Evolutionary conservation across 2,329 filamentous ascomycete species (phyloP).

Genomic region (Fusarium sarcochroum): DNA sequence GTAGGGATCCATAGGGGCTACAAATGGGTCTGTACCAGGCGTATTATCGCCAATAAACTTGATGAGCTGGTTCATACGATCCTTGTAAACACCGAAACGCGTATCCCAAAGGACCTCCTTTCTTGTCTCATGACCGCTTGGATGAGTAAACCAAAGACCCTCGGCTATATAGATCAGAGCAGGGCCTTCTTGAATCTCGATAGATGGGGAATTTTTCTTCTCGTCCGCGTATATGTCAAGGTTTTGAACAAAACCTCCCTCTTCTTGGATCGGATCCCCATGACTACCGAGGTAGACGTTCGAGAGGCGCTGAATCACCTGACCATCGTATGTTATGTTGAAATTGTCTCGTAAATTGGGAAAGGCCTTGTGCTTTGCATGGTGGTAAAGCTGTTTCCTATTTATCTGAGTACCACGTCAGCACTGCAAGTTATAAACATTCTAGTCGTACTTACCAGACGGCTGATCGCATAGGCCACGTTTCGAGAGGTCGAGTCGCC

Average conservation of each 20-base stretch:
- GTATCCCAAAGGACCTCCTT: neutral
- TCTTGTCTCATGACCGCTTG: neutral
- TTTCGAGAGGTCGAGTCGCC: constrained; percentile 72
- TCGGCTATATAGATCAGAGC: constrained; percentile 38
- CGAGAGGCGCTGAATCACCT: neutral
- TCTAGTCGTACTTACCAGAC: constrained; percentile 32
- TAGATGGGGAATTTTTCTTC: constrained; percentile 1
- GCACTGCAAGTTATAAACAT: fast-evolving
- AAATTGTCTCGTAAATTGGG: neutral
- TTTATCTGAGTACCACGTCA: constrained; percentile 7
- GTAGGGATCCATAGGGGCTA: constrained; percentile 33
- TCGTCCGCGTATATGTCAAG: constrained; percentile 33
- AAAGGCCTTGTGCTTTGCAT: neutral
- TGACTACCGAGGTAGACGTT: constrained; percentile 6
- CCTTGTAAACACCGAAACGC: neutral
- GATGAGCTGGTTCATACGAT: constrained; percentile 26
- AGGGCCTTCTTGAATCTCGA: constrained; percentile 34
- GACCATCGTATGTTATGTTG: constrained; percentile 11
- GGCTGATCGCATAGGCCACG: constrained; percentile 65
- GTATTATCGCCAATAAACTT: constrained; percentile 19
- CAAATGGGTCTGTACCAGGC: neutral
- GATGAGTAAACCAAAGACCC: constrained; percentile 45
- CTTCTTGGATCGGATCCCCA: neutral
- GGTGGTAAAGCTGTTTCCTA: neutral
- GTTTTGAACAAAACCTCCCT: constrained; percentile 1